Evolutionary conservation across 2,329 filamentous ascomycete species (phyloP).

Genomic region (Aspergillus transmontanensis): DNA sequence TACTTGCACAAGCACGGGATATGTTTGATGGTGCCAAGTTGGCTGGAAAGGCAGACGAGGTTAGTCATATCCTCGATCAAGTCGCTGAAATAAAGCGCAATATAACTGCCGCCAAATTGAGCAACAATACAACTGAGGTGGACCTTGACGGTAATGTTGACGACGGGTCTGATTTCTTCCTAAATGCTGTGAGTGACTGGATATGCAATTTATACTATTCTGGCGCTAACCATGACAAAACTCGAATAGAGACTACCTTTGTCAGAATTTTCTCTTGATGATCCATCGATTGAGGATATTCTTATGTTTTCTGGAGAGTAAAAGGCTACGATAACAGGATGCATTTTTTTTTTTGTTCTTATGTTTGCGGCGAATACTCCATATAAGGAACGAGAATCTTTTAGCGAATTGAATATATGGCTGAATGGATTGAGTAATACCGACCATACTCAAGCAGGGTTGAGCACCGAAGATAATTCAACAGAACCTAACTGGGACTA

Average conservation of each 20-base stretch:
- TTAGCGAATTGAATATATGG: neutral
- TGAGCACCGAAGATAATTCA: too few relatives aligned
- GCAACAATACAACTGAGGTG: neutral
- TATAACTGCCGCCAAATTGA: neutral
- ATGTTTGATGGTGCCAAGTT: neutral
- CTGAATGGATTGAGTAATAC: accelerated
- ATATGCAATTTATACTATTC: neutral
- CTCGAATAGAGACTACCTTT: neutral
- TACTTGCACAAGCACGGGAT: neutral
- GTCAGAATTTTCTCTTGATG: neutral
- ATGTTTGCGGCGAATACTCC: neutral
- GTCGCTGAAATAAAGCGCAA: neutral
- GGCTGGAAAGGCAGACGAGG: neutral
- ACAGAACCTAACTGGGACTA: too few relatives aligned
- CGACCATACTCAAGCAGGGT: too few relatives aligned
- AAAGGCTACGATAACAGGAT: accelerated
- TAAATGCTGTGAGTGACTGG: neutral
- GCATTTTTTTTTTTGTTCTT: too few relatives aligned
- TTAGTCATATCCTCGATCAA: neutral
- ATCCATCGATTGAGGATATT: neutral
- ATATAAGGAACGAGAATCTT: neutral
- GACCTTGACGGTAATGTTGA: neutral
- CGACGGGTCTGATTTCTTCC: neutral
- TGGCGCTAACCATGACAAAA: neutral
- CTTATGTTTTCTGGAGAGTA: neutral